A percentile compares a stretch with the other conserved stretches of the same genome.
Conservation (phyloP, 2,329 filamentous ascomycete genomes). For the Lecanicillium sp. region DNA sequence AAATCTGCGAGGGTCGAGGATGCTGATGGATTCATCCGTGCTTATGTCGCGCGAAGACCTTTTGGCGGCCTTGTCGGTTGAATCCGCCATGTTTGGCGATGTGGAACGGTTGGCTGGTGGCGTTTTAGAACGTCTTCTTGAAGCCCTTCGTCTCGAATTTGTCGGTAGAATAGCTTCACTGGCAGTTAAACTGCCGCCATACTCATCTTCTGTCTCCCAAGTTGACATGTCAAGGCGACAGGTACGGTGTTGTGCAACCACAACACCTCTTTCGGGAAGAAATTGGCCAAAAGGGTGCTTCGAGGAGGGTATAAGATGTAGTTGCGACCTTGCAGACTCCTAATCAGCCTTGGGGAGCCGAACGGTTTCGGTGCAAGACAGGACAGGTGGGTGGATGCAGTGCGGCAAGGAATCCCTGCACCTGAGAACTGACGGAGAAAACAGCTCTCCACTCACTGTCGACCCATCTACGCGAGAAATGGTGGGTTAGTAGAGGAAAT, state of each 20-base stretch:
- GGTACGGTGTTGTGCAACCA: neutral
- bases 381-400: slow-evolving; percentile 1
- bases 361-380: slow-evolving; percentile 9
- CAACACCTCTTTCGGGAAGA: neutral
- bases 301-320: neutral
- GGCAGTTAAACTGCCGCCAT: slow-evolving; percentile 36
- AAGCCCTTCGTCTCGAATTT: slow-evolving; percentile 3
- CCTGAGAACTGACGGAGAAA: slow-evolving; percentile 7
- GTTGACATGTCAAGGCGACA: slow-evolving; percentile 35
- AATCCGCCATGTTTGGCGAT: slow-evolving; percentile 38
- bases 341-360: neutral
- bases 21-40: slow-evolving; percentile 60
- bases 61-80: slow-evolving; percentile 36
- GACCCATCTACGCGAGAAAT: slow-evolving; percentile 7
- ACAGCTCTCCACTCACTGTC: slow-evolving; percentile 2
- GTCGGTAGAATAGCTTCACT: slow-evolving; percentile 2
- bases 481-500: neutral
- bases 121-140: slow-evolving; percentile 50
- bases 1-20: slow-evolving; percentile 83
- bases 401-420: slow-evolving; percentile 13
- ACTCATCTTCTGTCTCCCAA: slow-evolving; percentile 59
- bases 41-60: slow-evolving; percentile 49
- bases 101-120: slow-evolving; percentile 37
- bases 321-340: neutral
- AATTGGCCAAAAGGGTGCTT: neutral